Base-by-base conservation (phyloP, 2,329 filamentous ascomycete genomes). In the Aspergillus carbonarius region DNA sequence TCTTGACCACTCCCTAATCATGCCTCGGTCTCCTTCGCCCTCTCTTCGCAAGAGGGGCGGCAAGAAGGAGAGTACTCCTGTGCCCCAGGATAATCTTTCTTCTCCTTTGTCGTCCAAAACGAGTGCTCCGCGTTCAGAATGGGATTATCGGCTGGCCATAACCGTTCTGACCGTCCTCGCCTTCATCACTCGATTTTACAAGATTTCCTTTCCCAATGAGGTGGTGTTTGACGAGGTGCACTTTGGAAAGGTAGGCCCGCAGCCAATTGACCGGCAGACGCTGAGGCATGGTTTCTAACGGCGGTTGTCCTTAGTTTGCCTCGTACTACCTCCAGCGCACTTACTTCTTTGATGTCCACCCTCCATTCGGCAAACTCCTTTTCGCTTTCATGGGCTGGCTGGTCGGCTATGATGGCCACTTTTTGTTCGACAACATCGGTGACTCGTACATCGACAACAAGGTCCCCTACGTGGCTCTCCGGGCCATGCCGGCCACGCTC, bases 281-380 rank as follows among this genome's bases (percentile, higher is more conserved):
- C 51, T 60, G 50, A 51, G 49, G 54, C 17, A 20, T 15, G 8
- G 25, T 18, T 25, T 47, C 64, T 70, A 48, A 73, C 63, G n/a
- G 42, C 27, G 39, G 15, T 40, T 23, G 46, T 27, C 17, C 55
- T 32, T 30, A 81, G 79, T 81, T 81, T 62, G 79, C 79, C 64
- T 86, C 84, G 12, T 86, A 88, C 76, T 99, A 99, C 76, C 88
- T 99, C 68, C 89, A 97, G 80, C 89, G 92, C 70, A 97, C 92
- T 62, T 99, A 98, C 82, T 99, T 99, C 84, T 99, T 99, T 87
- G 95, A 99, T 81, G 95, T 99, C 56, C 95, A 99, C 77, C 95
- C 95, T 67, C 95, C 95, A 15, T 96, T 99, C 70, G 95, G 91
- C 77, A 99, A 99, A 83, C 92, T 99, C 60, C 88, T 99, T 52